A percentile compares a stretch with the other conserved stretches of the same genome.
These are phyloP conservation scores for Sarocladium oryzae DNA, from an alignment of 2,329 filamentous ascomycete species.

Conservation along the genomic window DNA sequence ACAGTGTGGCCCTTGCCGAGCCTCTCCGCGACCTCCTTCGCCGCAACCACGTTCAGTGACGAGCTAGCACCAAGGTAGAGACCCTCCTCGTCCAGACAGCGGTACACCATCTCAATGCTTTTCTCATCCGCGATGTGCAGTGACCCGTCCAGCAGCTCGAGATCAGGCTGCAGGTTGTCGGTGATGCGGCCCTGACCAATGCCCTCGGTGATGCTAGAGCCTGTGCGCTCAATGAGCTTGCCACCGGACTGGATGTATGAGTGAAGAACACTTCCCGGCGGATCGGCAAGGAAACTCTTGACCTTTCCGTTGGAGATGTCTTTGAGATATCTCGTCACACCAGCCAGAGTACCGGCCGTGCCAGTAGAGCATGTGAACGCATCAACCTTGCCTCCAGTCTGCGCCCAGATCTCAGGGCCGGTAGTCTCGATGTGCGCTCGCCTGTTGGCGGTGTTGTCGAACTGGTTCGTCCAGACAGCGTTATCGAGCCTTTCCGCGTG, in stretches of 20 bases:
- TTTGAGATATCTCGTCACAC: conserved; percentile 84
- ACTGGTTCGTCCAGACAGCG: conserved; percentile 98
- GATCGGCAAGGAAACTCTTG: conserved; percentile 86
- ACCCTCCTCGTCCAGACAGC: conserved; percentile 91
- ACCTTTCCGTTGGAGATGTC: conserved; percentile 70
- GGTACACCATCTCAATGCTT: conserved; percentile 96
- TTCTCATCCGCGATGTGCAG: conserved; percentile 84
- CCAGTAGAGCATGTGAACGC: conserved; percentile 95
- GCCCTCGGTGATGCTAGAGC: conserved; percentile 91
- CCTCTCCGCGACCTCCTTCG: conserved; percentile 87
- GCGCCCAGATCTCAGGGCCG: conserved; percentile 93
- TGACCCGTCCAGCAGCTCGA: conserved; percentile 77
- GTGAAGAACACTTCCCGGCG: conserved; percentile 87
- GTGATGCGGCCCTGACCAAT: conserved; percentile 96
- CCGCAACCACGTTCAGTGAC: conserved; percentile 89
- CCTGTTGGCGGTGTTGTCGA: conserved; percentile 92
- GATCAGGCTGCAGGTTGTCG: conserved; percentile 84
- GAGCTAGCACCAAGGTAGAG: conserved; percentile 93
- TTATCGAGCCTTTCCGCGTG: conserved; percentile 84
- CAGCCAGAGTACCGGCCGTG: conserved; percentile 86
- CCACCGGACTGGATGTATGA: conserved; percentile 85
- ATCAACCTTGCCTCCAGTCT: conserved; percentile 79
- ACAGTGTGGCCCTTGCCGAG: conserved; percentile 84
- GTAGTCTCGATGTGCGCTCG: conserved; percentile 95
- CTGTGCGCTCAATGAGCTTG: conserved; percentile 70